Conservation (phyloP, 352 stramenopile genomes). For the Pythium chondricola region DNA sequence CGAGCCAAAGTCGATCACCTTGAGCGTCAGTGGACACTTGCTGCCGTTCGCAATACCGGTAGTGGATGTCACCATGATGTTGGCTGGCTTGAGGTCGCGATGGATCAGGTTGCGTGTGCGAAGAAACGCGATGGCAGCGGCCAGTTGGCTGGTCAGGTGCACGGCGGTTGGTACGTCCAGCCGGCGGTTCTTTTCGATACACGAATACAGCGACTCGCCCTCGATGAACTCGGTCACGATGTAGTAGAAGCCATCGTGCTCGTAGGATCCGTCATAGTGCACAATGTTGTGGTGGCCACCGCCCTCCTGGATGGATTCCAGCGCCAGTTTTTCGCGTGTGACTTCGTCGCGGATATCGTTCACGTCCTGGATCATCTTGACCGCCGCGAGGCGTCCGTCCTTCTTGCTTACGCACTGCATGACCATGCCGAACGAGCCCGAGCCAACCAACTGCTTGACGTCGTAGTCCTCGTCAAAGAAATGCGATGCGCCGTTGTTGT, state of each 20-base stretch:
- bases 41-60: background rate
- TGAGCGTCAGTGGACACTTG: constrained; percentile 33
- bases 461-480: constrained; percentile 67
- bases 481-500: background rate
- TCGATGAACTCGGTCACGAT: constrained; percentile 72
- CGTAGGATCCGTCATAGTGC: constrained; percentile 52
- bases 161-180: constrained; percentile 40
- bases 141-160: constrained; percentile 52
- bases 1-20: constrained; percentile 89
- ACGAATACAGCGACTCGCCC: constrained; percentile 65
- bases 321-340: constrained; percentile 47
- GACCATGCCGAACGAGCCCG: constrained; percentile 74
- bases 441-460: constrained; percentile 49
- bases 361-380: constrained; percentile 76
- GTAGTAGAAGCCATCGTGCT: constrained; percentile 78
- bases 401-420: constrained; percentile 74
- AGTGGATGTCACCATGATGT: constrained; percentile 59
- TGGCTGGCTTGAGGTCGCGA: constrained; percentile 87
- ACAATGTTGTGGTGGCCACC: constrained; percentile 66
- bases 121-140: constrained; percentile 67
- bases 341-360: constrained; percentile 47
- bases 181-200: constrained; percentile 44
- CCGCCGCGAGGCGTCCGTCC: constrained; percentile 49
- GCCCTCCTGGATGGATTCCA: constrained; percentile 39
- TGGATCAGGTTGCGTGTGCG: constrained; percentile 53